These are phyloP conservation scores for Pichia ethanolica DNA, from an alignment of 805 yeast species.

Conservation along the genomic window DNA sequence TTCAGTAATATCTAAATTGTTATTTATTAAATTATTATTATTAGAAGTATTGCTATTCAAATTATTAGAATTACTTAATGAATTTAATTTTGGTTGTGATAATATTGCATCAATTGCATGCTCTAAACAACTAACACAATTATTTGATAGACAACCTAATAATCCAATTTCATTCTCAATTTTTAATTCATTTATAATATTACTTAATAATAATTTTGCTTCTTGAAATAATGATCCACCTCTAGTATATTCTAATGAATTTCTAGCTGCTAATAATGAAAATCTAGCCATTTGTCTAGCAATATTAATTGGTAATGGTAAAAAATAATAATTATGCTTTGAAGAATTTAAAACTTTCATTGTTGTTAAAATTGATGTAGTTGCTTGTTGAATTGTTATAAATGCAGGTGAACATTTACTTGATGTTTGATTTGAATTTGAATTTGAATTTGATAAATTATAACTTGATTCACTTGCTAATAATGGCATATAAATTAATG, in stretches of 20 bases:
- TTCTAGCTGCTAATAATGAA: conserved; percentile 59
- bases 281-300: conserved; percentile 58
- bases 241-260: conserved; percentile 73
- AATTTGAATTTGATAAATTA: too few relatives aligned
- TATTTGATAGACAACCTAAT: conserved; percentile 55
- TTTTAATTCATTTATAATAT: conserved; percentile 43
- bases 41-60: not conserved
- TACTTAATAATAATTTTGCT: conserved; percentile 48
- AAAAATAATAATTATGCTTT: conserved; percentile 31
- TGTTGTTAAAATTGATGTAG: conserved; percentile 51
- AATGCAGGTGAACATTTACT: conserved; percentile 44
- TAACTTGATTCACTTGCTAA: conserved; percentile 35
- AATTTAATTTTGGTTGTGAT: conserved; percentile 36
- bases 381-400: conserved; percentile 61
- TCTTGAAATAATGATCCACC: conserved; percentile 77
- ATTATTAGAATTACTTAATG: not conserved
- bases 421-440: too few relatives aligned
- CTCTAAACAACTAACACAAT: conserved; percentile 50
- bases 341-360: conserved; percentile 34
- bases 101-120: conserved; percentile 54
- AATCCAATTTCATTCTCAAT: conserved; percentile 44
- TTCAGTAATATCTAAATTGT: conserved; percentile 5
- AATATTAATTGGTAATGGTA: conserved; percentile 60
- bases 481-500: conserved; percentile 59
- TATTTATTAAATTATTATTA: not conserved